phyloP scores from a whole-genome alignment of 1,284 basidiomycete genomes.

The Peniophora sp. region DNA sequence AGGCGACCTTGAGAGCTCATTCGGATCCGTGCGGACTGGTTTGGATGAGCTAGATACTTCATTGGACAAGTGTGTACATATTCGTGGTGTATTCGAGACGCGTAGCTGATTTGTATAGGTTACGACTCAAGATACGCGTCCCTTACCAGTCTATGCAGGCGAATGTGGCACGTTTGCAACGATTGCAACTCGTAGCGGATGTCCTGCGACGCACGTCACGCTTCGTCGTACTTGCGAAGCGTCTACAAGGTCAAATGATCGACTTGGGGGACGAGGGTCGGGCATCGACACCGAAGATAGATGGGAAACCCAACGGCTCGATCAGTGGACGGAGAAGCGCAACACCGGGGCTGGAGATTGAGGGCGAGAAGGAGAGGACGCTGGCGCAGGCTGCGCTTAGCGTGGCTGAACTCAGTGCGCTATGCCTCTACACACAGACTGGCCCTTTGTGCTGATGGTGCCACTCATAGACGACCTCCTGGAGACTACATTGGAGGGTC shows the following conservation, averaged over 20 bases:
- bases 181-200: conserved; percentile 75
- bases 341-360: conserved; percentile 29
- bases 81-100: conserved; percentile 7
- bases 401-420: conserved; percentile 79
- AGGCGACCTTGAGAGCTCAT: conserved; percentile 52
- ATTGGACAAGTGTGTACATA: conserved; percentile 55
- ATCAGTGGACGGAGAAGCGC: conserved; percentile 10
- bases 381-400: conserved; percentile 88
- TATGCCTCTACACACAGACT: not conserved
- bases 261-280: conserved; percentile 41
- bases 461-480: conserved; percentile 29
- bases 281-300: conserved; percentile 13
- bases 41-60: conserved; percentile 61
- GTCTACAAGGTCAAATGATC: conserved; percentile 75
- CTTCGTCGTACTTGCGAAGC: conserved; percentile 73
- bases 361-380: conserved; percentile 77
- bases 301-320: conserved; percentile 12
- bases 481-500: conserved; percentile 13
- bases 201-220: conserved; percentile 76
- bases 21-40: conserved; percentile 55
- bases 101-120: conserved; percentile 33
- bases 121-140: conserved; percentile 76
- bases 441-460: not conserved
- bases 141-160: conserved; percentile 71
- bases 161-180: conserved; percentile 65